A percentile compares a stretch with the other conserved stretches of the same genome.
Evolutionary conservation across 1,284 basidiomycete genomes (phyloP).

Genomic region (Papiliotrema terrestris): DNA sequence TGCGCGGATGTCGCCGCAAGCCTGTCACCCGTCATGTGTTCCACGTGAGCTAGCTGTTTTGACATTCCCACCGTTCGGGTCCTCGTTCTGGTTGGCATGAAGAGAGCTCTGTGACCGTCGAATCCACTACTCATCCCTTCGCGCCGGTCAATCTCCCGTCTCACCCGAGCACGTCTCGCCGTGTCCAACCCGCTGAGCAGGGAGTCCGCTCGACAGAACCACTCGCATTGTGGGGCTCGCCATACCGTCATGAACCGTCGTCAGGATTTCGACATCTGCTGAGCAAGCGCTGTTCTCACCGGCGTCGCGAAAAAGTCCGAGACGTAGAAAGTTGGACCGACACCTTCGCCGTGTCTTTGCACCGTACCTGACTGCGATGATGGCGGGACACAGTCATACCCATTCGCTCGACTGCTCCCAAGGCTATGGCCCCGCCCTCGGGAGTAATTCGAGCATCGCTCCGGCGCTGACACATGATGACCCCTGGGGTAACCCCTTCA

Average conservation of each 20-base stretch:
- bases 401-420: neutral
- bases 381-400: neutral
- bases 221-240: too few relatives aligned
- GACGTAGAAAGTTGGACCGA: too few relatives aligned
- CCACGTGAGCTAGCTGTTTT: neutral
- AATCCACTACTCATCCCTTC: neutral
- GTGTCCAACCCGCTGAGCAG: too few relatives aligned
- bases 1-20: neutral
- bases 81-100: neutral
- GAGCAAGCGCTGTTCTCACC: too few relatives aligned
- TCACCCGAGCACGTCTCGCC: neutral
- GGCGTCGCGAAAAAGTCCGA: too few relatives aligned
- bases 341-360: too few relatives aligned
- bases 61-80: neutral
- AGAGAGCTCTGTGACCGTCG: neutral
- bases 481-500: conserved; percentile 35
- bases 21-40: neutral
- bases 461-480: conserved; percentile 14
- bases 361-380: too few relatives aligned
- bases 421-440: neutral
- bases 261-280: too few relatives aligned
- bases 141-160: neutral
- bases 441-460: neutral
- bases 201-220: too few relatives aligned
- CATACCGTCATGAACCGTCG: too few relatives aligned